Evolutionary conservation across 768 basidiomycete genomes (phyloP).

Genomic region (Daedaleopsis nitida): DNA sequence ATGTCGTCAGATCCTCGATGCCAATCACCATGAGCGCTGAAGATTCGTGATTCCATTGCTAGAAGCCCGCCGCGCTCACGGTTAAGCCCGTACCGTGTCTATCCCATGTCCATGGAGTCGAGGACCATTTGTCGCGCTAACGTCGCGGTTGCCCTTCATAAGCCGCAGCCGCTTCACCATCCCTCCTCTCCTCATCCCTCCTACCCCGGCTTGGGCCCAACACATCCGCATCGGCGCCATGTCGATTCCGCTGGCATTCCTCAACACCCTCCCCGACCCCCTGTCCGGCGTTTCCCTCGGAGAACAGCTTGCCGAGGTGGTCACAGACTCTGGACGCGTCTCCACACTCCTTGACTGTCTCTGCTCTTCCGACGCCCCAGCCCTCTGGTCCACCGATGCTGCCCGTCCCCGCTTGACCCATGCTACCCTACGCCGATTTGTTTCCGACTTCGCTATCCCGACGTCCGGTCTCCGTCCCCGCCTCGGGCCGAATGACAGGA

Average conservation of each 20-base stretch:
- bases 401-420: slow-evolving; percentile 40
- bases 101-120: not conserved
- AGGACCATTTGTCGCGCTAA: not conserved
- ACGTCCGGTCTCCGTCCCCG: slow-evolving; percentile 30
- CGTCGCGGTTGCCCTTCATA: not conserved
- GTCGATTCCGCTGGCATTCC: slow-evolving; percentile 29
- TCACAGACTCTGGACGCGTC: slow-evolving; percentile 34
- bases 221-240: slow-evolving; percentile 7
- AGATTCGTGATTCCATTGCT: not conserved
- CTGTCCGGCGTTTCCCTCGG: slow-evolving; percentile 38
- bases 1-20: not conserved
- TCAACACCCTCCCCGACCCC: slow-evolving; percentile 29
- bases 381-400: slow-evolving; percentile 42
- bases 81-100: slow-evolving; percentile 1
- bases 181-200: slow-evolving; percentile 1
- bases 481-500: slow-evolving; percentile 45
- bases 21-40: slow-evolving; percentile 6
- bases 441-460: slow-evolving; percentile 43
- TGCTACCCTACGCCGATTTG: slow-evolving; percentile 38
- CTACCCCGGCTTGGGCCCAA: not conserved
- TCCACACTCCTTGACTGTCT: slow-evolving; percentile 45
- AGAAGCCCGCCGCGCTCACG: not conserved
- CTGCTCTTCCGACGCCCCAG: slow-evolving; percentile 35
- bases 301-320: slow-evolving; percentile 35
- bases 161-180: not conserved